Conservation (phyloP, 176 grass and related monocot species). For the Phoenix roebelenii region DNA sequence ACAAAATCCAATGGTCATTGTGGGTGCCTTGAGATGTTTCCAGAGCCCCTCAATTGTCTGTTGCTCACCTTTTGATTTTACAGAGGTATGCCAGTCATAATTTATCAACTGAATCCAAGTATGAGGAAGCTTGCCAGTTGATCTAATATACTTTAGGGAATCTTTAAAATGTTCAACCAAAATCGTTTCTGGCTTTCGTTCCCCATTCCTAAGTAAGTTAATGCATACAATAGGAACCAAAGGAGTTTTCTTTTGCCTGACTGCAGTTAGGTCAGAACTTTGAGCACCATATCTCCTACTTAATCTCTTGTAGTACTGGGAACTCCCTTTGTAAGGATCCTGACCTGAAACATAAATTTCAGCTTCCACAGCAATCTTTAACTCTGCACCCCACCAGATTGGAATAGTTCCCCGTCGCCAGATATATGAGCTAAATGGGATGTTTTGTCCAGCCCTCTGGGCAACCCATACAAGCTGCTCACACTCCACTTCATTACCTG, state of each 20-base stretch:
- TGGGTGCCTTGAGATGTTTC: conserved; percentile 70
- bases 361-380: conserved; percentile 72
- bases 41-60: conserved; percentile 81
- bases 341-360: conserved; percentile 81
- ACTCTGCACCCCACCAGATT: conserved; percentile 94
- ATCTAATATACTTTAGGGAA: conserved; percentile 57
- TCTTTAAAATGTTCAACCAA: conserved; percentile 86
- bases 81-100: conserved; percentile 94
- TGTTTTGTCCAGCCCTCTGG: conserved; percentile 24
- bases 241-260: conserved; percentile 61
- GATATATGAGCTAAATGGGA: conserved; percentile 76
- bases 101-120: conserved; percentile 95
- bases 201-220: conserved; percentile 75
- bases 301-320: conserved; percentile 76
- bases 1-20: conserved; percentile 82
- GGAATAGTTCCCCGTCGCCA: conserved; percentile 97
- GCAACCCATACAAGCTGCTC: conserved; percentile 91
- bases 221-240: conserved; percentile 79
- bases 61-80: conserved; percentile 76
- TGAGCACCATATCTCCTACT: conserved; percentile 66
- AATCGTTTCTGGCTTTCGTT: conserved; percentile 82
- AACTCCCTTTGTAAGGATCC: conserved; percentile 83
- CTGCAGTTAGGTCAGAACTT: conserved; percentile 42
- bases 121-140: conserved; percentile 52
- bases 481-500: conserved; percentile 90